Evolutionary conservation across 225 moss, liverwort and hornwort species (phyloP).

Genomic region (Asterella californica): DNA sequence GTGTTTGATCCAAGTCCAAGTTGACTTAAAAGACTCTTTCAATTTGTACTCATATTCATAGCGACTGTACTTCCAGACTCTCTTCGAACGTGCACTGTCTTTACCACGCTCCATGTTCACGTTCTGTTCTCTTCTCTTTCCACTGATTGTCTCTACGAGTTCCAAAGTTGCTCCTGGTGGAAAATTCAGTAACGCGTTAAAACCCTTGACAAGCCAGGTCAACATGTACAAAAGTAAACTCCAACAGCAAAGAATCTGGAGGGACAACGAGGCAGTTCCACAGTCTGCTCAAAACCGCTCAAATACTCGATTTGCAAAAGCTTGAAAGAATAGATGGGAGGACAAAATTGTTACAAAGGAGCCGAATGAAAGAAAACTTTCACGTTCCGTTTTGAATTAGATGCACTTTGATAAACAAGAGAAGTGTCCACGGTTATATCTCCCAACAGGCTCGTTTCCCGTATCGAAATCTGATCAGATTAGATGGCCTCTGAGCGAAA

Average conservation of each 20-base stretch:
- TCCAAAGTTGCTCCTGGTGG: background rate
- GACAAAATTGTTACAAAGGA: no score
- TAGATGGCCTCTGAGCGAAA: no score
- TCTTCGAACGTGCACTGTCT: conserved; percentile 32
- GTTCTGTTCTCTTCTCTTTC: background rate
- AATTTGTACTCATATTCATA: conserved; percentile 41
- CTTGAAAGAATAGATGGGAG: no score
- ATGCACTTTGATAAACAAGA: no score
- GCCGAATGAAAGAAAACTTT: background rate
- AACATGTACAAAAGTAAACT: background rate
- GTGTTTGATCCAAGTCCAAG: conserved; percentile 35
- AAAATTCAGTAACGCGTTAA: background rate
- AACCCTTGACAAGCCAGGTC: no score
- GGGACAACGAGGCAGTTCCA: background rate
- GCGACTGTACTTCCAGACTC: conserved; percentile 45
- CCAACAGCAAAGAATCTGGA: no score
- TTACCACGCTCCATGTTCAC: conserved; percentile 32
- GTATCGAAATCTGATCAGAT: no score
- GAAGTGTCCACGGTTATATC: no score
- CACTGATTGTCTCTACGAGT: background rate
- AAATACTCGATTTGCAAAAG: no score
- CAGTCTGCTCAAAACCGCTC: background rate
- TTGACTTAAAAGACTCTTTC: conserved; percentile 29
- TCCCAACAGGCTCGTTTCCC: no score
- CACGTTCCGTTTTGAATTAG: no score